phyloP scores from a whole-genome alignment of 2,329 filamentous ascomycete genomes.

The Immersiporthe knoxdaviesiana region DNA sequence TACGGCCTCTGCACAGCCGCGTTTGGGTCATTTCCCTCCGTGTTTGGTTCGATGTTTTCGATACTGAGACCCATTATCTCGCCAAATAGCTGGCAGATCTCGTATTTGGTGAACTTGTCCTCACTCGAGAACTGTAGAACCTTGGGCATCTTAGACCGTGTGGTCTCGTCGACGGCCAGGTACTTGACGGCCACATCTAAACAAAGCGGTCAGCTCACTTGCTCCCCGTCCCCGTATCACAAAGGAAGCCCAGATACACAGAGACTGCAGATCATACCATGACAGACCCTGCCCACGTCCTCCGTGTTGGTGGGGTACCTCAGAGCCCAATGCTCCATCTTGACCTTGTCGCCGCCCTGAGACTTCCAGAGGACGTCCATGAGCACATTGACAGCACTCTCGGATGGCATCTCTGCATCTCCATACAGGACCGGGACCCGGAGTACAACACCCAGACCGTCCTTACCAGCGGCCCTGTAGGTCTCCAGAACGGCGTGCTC shows the following conservation, averaged over 20 bases:
- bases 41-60: conserved; percentile 69
- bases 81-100: conserved; percentile 78
- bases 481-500: conserved; percentile 68
- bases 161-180: conserved; percentile 45
- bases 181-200: conserved; percentile 74
- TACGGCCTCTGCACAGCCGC: conserved; percentile 78
- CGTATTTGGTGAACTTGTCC: conserved; percentile 85
- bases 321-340: conserved; percentile 85
- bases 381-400: conserved; percentile 83
- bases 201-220: conserved; percentile 20
- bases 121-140: conserved; percentile 87
- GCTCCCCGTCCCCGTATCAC: conserved; percentile 12
- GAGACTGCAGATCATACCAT: conserved; percentile 54
- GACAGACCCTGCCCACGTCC: conserved; percentile 79
- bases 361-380: conserved; percentile 77
- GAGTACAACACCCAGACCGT: conserved; percentile 68
- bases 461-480: conserved; percentile 51
- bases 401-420: conserved; percentile 66
- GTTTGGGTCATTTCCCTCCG: conserved; percentile 72
- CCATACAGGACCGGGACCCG: conserved; percentile 87
- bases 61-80: conserved; percentile 78
- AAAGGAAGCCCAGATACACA: conserved; percentile 8
- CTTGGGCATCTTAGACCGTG: conserved; percentile 60
- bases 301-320: conserved; percentile 89
- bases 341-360: conserved; percentile 66